Evolutionary conservation across 202 grass and related monocot species (phyloP).

Genomic region (Setaria italica): DNA sequence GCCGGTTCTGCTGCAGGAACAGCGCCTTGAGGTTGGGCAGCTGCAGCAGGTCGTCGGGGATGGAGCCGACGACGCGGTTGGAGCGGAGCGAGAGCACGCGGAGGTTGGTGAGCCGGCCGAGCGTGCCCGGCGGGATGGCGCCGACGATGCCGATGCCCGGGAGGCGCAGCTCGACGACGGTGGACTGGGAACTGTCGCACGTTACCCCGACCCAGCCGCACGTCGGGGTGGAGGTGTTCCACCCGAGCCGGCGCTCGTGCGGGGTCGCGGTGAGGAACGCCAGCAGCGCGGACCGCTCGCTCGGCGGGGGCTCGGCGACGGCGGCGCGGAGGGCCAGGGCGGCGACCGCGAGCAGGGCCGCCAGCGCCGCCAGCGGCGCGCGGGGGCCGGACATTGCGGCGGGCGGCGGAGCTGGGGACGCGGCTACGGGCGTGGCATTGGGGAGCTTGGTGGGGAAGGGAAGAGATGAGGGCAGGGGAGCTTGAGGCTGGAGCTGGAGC

Average conservation of each 20-base stretch:
- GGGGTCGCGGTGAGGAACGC: slow-evolving; percentile 68
- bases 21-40: slow-evolving; percentile 57
- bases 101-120: slow-evolving; percentile 63
- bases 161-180: slow-evolving; percentile 65
- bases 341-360: neutral
- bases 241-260: slow-evolving; percentile 76
- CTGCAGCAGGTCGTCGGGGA: slow-evolving; percentile 66
- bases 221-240: slow-evolving; percentile 61
- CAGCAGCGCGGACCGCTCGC: slow-evolving; percentile 72
- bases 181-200: slow-evolving; percentile 60
- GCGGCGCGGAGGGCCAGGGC: neutral
- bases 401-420: neutral
- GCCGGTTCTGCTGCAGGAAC: slow-evolving; percentile 65
- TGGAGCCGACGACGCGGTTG: slow-evolving; percentile 66
- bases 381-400: slow-evolving; percentile 34
- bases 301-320: slow-evolving; percentile 52
- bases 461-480: too few relatives aligned
- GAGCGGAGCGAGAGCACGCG: slow-evolving; percentile 81
- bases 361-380: neutral
- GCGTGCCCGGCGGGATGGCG: slow-evolving; percentile 60
- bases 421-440: slow-evolving; percentile 46
- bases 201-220: slow-evolving; percentile 83
- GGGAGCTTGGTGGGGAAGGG: neutral
- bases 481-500: neutral
- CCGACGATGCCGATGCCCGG: slow-evolving; percentile 81